Conservation (phyloP, 768 basidiomycete species). For the Lactarius sanguifluus region DNA sequence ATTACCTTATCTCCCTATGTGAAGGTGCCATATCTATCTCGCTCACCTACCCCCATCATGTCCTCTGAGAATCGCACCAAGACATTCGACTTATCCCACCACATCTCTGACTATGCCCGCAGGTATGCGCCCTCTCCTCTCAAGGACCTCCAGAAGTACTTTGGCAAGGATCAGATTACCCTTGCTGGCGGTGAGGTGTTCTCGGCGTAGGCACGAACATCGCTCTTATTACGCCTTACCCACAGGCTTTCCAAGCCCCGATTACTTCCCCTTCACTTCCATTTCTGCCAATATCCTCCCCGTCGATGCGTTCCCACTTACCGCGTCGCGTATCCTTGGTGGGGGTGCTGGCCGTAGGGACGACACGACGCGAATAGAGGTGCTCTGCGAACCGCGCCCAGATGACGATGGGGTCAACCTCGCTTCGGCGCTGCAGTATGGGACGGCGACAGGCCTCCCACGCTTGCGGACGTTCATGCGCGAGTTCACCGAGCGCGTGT, state of each 20-base stretch:
- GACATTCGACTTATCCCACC: slow-evolving; percentile 69
- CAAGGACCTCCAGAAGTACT: slow-evolving; percentile 63
- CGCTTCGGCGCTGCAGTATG: slow-evolving; percentile 71
- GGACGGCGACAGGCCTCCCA: slow-evolving; percentile 50
- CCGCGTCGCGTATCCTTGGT: slow-evolving; percentile 46
- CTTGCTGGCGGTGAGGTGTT: slow-evolving; percentile 66
- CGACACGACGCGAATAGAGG: slow-evolving; percentile 45
- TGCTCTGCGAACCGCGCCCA: slow-evolving; percentile 59
- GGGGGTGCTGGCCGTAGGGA: slow-evolving; percentile 32
- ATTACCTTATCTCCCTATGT: too few species aligned
- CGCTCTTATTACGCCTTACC: background rate
- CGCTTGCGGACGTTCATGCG: slow-evolving; percentile 55
- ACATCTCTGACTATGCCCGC: slow-evolving; percentile 56
- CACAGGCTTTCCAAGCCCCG: slow-evolving; percentile 62
- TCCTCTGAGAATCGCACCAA: slow-evolving; percentile 41
- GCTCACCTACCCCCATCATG: slow-evolving; percentile 28
- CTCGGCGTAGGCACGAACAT: background rate
- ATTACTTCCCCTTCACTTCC: slow-evolving; percentile 68
- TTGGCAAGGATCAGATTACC: slow-evolving; percentile 52
- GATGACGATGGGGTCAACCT: slow-evolving; percentile 56
- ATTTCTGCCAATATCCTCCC: slow-evolving; percentile 55
- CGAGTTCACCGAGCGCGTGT: slow-evolving; percentile 55
- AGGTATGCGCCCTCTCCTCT: slow-evolving; percentile 55
- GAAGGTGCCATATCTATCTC: too few species aligned
- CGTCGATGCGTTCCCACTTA: slow-evolving; percentile 50